Evolutionary conservation across 2,329 filamentous ascomycete genomes (phyloP).

Genomic region (Alternaria longipes): DNA sequence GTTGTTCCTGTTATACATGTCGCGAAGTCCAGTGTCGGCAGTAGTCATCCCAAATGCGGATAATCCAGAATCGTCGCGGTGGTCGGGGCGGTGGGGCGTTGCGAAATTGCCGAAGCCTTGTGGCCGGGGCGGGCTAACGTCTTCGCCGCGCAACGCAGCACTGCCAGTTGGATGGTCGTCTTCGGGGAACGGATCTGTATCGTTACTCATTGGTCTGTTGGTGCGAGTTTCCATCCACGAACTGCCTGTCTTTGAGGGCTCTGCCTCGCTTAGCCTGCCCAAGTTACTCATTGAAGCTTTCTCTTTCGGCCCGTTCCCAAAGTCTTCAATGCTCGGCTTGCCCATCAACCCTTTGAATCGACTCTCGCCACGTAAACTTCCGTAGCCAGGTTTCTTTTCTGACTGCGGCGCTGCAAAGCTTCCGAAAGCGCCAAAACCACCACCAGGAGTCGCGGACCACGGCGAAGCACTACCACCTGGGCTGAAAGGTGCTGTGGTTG

Average conservation of each 20-base stretch:
- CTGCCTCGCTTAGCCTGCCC: constrained; percentile 63
- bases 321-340: constrained; percentile 77
- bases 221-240: constrained; percentile 61
- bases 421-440: constrained; percentile 83
- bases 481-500: constrained; percentile 63
- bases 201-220: constrained; percentile 63
- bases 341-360: constrained; percentile 85
- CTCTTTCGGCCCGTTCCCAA: constrained; percentile 61
- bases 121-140: constrained; percentile 66
- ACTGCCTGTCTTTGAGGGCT: constrained; percentile 57
- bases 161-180: constrained; percentile 72
- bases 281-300: constrained; percentile 64
- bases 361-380: constrained; percentile 76
- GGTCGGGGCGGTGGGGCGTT: constrained; percentile 56
- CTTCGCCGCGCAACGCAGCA: constrained; percentile 79
- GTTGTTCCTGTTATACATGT: constrained; percentile 66
- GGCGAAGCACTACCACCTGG: constrained; percentile 61
- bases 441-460: constrained; percentile 67
- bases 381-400: constrained; percentile 77
- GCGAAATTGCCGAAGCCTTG: constrained; percentile 56
- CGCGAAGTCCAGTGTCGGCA: constrained; percentile 65
- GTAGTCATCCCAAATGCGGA: constrained; percentile 69
- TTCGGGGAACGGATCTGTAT: constrained; percentile 78
- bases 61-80: constrained; percentile 68
- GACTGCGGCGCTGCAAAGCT: constrained; percentile 72